Base-by-base conservation (phyloP, 352 stramenopile species). In the Pythium rishiriense region DNA sequence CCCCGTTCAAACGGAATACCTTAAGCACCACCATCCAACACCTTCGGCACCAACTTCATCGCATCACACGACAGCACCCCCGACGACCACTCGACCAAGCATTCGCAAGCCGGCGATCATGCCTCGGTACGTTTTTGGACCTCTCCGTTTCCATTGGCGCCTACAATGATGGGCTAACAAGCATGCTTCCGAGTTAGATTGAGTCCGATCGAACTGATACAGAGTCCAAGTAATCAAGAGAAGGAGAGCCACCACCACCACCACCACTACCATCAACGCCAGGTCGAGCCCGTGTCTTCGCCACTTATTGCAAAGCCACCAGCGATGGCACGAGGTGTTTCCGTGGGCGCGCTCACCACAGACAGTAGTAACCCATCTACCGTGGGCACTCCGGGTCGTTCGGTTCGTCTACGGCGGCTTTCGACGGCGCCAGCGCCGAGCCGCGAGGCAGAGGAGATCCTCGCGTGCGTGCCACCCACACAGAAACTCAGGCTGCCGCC, bases 401-500 rank as follows among this genome's bases (percentile, higher is more conserved):
- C 71, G 14, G 68, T 83, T 12, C 62, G 72, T 22, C 53, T 77
- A 14, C 70, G 77, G 60, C 69, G 75, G 3, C 81, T 81, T 9
- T 78, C 75, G 10, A 87, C 77, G 1, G 81, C 74, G 3, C 74
- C 75, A 19, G 66, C 69, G 4, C 24, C 68, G 10, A 58, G 41
- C 50, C 70, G 37, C 14, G 73, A 66, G 29, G 46, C 68, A 9
- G 62, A 76, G 15, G 50, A 57, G 3, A 60, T 69, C 29, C 45
- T 69, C n/a, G 46, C 28, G 21, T 49, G 25, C 25, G 31, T 43
- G 11, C 46, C 60, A 6, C 11, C 26, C 3, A 21, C 0, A 26
- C 59, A 74, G 12, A 75, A 73, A 10, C 46, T 83, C 31, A 82
- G 79, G 31, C 58, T 90, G 9, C 81, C 81, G 5, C 79, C 81